Evolutionary conservation across 2,329 filamentous ascomycete genomes (phyloP), one percentile per base, ranked within the genome.

Genomic region (Diaporthe caulivora): DNA sequence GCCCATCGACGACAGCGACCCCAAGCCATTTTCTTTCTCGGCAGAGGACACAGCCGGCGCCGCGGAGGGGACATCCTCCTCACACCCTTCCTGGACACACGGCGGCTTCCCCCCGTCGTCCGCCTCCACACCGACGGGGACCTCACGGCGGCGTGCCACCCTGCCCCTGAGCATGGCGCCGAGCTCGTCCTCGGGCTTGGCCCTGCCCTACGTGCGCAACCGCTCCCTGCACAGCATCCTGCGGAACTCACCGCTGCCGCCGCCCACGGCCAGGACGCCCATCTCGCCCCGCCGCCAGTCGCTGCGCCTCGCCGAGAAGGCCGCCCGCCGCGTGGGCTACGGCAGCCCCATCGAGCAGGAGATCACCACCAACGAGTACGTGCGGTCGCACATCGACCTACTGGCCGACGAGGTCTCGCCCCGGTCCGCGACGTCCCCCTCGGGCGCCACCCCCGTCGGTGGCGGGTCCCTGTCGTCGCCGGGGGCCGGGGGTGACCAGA

Each of bases 241-340:
- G 29, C 88, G 90, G 70, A 92, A 92, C 83, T 92, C 91, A 6
- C 91, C 91, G 24, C 84, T 92, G 9, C 89, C 90, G 26, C 87
- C 89, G 1, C 81, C 84, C 3, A 87, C 82, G 26, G 84, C 87
- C 3, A 82, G 83, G 42, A 87, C 87, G 11, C 88, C 89, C 1
- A 81, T 84, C 7, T 90, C 89, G 0, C 87, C 89, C 2, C 84
- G 86, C 72, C 84, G 89, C 49, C 86, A 88, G 74, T 91, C 90
- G 1, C 82, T 85, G 37, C 87, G 89, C 17, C 81, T 91, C 21
- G 85, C 87, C 55, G 88, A 90, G 76, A 88, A 86, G 76, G 87
- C 87, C 1, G 84, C 86, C 17, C 86, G 88, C 74, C 86, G 87
- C 67, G 91, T 92, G 2, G 88, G 88, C 54, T 92, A 92, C 79